phyloP scores from a whole-genome alignment of 2,329 filamentous ascomycete species.

The Aureobasidium sp. region DNA sequence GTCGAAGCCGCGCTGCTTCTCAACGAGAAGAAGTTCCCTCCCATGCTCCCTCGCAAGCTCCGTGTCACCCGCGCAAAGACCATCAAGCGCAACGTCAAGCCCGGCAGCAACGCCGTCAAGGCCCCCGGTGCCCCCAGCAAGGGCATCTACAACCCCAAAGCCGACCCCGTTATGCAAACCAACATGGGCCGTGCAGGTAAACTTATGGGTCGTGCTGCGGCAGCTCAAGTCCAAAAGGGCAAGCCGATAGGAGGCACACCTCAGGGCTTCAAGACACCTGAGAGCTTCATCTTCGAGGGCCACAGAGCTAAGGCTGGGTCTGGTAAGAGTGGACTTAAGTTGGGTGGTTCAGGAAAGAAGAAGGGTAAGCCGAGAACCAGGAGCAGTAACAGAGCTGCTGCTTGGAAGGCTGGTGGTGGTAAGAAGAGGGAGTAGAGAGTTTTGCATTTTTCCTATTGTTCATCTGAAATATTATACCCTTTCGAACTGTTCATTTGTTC shows the following conservation, averaged over 20 bases:
- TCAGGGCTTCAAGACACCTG: constrained; percentile 47
- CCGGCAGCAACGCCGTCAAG: constrained; percentile 15
- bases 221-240: constrained; percentile 22
- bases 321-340: constrained; percentile 54
- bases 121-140: constrained; percentile 12
- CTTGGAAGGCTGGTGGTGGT: constrained; percentile 33
- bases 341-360: constrained; percentile 48
- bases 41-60: constrained; percentile 80
- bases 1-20: constrained; percentile 87
- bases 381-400: constrained; percentile 34
- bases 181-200: constrained; percentile 65
- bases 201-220: constrained; percentile 62
- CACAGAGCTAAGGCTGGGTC: constrained; percentile 61
- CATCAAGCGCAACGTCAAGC: constrained; percentile 41
- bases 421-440: constrained; percentile 1
- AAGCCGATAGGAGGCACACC: neutral
- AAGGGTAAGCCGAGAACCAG: constrained; percentile 34
- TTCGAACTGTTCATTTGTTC: neutral
- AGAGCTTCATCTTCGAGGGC: constrained; percentile 73
- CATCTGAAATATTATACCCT: constrained; percentile 1
- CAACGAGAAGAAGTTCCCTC: constrained; percentile 86
- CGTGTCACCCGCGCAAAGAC: constrained; percentile 83
- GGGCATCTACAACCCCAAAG: constrained; percentile 56
- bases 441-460: neutral
- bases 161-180: constrained; percentile 61